phyloP scores from a whole-genome alignment of 73 alveolate species.

The Effrenium voratum region DNA sequence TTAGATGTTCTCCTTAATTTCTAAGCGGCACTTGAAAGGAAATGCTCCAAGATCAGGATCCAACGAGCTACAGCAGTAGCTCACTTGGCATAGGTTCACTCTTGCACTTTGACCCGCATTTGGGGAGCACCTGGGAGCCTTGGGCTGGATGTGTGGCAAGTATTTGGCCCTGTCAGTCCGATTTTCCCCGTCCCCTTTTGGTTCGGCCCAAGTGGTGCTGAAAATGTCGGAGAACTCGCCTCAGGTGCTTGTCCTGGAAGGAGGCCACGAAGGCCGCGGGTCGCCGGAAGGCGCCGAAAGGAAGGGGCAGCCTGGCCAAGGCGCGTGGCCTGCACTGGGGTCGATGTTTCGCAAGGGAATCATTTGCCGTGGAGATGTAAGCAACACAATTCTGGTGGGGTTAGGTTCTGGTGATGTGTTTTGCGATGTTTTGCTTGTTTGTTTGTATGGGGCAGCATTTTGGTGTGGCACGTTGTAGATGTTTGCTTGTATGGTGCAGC shows the following conservation, averaged over 20 bases:
- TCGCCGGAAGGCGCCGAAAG: constrained; percentile 38
- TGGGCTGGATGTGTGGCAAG: too few species aligned
- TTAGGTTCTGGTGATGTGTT: not conserved
- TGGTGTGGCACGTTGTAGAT: not conserved
- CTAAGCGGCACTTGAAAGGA: too few species aligned
- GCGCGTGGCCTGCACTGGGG: not conserved
- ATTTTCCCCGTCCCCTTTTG: too few species aligned
- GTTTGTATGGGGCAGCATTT: not conserved
- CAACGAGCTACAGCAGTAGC: too few species aligned
- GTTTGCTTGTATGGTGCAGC: not conserved
- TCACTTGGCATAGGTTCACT: too few species aligned
- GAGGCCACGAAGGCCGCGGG: constrained; percentile 25
- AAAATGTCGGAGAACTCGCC: not conserved
- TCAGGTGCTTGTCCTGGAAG: constrained; percentile 33
- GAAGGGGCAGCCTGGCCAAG: constrained; percentile 27
- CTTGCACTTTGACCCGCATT: too few species aligned
- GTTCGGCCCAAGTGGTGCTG: too few species aligned
- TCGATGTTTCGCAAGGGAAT: not conserved
- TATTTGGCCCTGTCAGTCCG: too few species aligned
- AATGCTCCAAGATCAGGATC: too few species aligned
- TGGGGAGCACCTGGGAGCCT: too few species aligned
- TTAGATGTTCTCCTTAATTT: too few species aligned
- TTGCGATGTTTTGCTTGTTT: not conserved
- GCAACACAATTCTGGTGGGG: not conserved
- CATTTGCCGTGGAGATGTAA: not conserved